Evolutionary conservation across 2,329 filamentous ascomycete species (phyloP).

Genomic region (Stemphylium lycopersici): DNA sequence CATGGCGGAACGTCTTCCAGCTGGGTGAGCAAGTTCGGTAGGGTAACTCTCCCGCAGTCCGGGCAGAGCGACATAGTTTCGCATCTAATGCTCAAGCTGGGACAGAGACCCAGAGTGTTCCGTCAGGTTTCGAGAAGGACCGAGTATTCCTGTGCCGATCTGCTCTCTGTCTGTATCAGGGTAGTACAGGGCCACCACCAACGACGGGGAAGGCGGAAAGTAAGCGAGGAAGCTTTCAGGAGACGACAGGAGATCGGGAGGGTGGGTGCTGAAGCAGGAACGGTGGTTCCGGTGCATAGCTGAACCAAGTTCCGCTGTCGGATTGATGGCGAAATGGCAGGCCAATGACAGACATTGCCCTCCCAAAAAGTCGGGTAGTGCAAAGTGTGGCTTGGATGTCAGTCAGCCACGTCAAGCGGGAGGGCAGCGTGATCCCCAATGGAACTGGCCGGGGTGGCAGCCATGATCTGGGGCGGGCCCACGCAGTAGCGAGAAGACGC

Average conservation of each 20-base stretch:
- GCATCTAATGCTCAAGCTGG: neutral
- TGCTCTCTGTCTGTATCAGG: neutral
- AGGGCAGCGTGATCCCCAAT: slow-evolving; percentile 10
- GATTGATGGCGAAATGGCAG: slow-evolving; percentile 12
- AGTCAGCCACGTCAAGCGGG: slow-evolving; percentile 24
- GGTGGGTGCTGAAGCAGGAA: slow-evolving; percentile 3
- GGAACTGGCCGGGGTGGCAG: neutral
- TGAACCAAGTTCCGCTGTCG: slow-evolving; percentile 14
- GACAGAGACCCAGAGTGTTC: neutral
- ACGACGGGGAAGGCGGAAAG: slow-evolving; percentile 10
- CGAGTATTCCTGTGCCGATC: neutral
- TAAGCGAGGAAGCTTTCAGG: neutral
- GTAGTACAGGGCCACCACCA: neutral
- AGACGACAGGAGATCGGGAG: slow-evolving; percentile 1
- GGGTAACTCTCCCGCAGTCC: slow-evolving; percentile 19
- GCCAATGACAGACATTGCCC: slow-evolving; percentile 21
- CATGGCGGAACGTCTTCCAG: neutral
- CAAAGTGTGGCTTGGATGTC: slow-evolving; percentile 22
- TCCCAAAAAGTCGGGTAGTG: slow-evolving; percentile 8
- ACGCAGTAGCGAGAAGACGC: slow-evolving; percentile 3
- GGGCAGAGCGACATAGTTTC: slow-evolving; percentile 26
- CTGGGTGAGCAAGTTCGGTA: slow-evolving; percentile 8
- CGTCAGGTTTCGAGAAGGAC: neutral
- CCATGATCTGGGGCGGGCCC: slow-evolving; percentile 9
- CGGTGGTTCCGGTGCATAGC: slow-evolving; percentile 14